These are phyloP conservation scores for Phytopythium montanum DNA, from an alignment of 352 stramenopile species.

Conservation along the genomic window DNA sequence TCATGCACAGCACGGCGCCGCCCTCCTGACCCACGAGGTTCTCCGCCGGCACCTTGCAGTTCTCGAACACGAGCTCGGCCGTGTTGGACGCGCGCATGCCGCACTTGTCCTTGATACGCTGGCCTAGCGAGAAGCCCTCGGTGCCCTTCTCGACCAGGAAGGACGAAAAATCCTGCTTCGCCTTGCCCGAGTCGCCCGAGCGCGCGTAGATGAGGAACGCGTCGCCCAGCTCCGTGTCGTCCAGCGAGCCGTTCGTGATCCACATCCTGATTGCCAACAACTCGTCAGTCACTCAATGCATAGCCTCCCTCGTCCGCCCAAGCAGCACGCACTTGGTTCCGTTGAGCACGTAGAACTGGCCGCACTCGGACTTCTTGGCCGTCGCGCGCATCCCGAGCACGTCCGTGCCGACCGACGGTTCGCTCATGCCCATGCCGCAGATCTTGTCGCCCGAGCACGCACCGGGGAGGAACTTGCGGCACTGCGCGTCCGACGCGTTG, in stretches of 20 bases:
- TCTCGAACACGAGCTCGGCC: slow-evolving; percentile 98
- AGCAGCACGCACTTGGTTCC: slow-evolving; percentile 64
- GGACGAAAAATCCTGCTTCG: slow-evolving; percentile 92
- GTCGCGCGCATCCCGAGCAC: slow-evolving; percentile 96
- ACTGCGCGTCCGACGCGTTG: slow-evolving; percentile 90
- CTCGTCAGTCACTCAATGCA: slow-evolving; percentile 1
- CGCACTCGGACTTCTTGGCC: slow-evolving; percentile 81
- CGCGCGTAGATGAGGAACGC: slow-evolving; percentile 98
- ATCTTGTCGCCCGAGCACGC: slow-evolving; percentile 93
- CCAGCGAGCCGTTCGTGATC: slow-evolving; percentile 99
- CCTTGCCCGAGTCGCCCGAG: slow-evolving; percentile 86
- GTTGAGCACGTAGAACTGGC: slow-evolving; percentile 91
- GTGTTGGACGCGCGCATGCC: slow-evolving; percentile 97
- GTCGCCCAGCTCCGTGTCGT: slow-evolving; percentile 94
- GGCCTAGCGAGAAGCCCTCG: slow-evolving; percentile 94
- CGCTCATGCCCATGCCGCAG: slow-evolving; percentile 99
- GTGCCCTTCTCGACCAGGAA: slow-evolving; percentile 98
- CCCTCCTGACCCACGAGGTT: slow-evolving; percentile 92
- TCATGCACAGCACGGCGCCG: slow-evolving; percentile 83
- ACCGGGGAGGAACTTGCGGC: slow-evolving; percentile 84
- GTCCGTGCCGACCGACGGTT: slow-evolving; percentile 95
- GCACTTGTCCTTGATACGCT: slow-evolving; percentile 99
- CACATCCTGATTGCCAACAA: slow-evolving; percentile 93
- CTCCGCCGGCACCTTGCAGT: slow-evolving; percentile 90
- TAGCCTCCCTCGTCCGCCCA: neutral